A percentile compares a stretch with the other conserved stretches of the same genome.
These are phyloP conservation scores for Boletus rubropictus DNA, from an alignment of 768 basidiomycete genomes.

Conservation along the genomic window DNA sequence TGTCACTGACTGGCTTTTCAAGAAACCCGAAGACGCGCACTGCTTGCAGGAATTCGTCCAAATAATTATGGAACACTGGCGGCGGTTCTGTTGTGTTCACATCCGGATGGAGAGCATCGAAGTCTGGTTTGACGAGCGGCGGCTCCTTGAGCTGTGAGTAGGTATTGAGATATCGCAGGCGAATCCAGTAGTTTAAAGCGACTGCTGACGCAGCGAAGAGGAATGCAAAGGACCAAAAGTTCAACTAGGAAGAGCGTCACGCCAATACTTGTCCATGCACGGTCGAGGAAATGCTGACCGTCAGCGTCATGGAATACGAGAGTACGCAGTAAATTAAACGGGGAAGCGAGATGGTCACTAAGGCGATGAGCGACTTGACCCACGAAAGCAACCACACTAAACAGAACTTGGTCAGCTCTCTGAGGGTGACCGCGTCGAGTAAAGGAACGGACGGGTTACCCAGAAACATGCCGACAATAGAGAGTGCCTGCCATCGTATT, in stretches of 20 bases:
- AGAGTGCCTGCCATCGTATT: constrained; percentile 49
- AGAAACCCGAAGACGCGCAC: constrained; percentile 95
- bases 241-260: constrained; percentile 47
- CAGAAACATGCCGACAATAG: constrained; percentile 79
- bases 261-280: not conserved
- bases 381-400: constrained; percentile 81
- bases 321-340: constrained; percentile 69
- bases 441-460: constrained; percentile 61
- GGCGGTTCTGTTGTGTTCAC: constrained; percentile 71
- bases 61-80: constrained; percentile 87
- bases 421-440: not conserved
- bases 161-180: constrained; percentile 72
- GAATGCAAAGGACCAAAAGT: constrained; percentile 85
- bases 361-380: constrained; percentile 65
- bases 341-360: constrained; percentile 80
- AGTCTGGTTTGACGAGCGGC: constrained; percentile 76
- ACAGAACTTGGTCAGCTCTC: constrained; percentile 2
- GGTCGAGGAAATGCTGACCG: constrained; percentile 41
- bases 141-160: constrained; percentile 76
- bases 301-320: constrained; percentile 86
- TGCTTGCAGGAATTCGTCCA: constrained; percentile 95
- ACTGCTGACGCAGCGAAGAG: constrained; percentile 64
- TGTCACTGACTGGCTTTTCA: constrained; percentile 79
- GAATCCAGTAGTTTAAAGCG: constrained; percentile 77
- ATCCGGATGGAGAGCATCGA: constrained; percentile 86